Evolutionary conservation across 1,139 yeast genomes (phyloP).

Genomic region (Yamadazyma atlantica): DNA sequence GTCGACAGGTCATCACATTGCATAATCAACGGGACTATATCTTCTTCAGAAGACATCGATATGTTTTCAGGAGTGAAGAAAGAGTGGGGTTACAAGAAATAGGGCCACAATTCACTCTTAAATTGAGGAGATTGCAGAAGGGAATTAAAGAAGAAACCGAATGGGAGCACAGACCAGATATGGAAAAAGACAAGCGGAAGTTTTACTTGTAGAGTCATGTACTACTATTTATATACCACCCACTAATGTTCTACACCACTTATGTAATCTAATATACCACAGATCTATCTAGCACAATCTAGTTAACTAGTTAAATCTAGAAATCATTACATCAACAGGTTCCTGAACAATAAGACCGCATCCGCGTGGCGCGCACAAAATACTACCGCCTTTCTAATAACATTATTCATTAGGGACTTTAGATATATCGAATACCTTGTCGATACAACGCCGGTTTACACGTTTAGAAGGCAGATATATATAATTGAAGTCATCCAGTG

Average conservation of each 20-base stretch:
- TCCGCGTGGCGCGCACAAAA: background rate
- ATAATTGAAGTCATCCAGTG: too few species aligned
- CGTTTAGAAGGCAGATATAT: too few species aligned
- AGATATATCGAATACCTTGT: background rate
- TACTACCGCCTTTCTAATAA: background rate
- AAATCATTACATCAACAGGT: too few species aligned
- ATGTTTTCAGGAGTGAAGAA: constrained; percentile 84
- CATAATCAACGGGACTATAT: constrained; percentile 96
- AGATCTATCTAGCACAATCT: too few species aligned
- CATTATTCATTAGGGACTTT: background rate
- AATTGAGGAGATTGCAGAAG: constrained; percentile 82
- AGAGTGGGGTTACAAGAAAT: constrained; percentile 92
- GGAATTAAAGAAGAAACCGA: constrained; percentile 90
- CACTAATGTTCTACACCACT: too few species aligned
- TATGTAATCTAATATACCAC: too few species aligned
- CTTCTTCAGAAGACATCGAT: constrained; percentile 93
- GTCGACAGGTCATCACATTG: constrained; percentile 91
- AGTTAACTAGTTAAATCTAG: too few species aligned
- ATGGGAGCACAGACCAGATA: constrained; percentile 95
- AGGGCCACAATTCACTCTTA: constrained; percentile 94
- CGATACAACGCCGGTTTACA: background rate
- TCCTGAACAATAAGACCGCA: background rate
- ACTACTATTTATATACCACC: too few species aligned
- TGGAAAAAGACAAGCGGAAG: constrained; percentile 95
- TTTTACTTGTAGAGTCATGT: constrained; percentile 69